A percentile compares a stretch with the other conserved stretches of the same genome.
Evolutionary conservation across 1,284 basidiomycete genomes (phyloP).

Genomic region (Sanghuangporus weigelae): DNA sequence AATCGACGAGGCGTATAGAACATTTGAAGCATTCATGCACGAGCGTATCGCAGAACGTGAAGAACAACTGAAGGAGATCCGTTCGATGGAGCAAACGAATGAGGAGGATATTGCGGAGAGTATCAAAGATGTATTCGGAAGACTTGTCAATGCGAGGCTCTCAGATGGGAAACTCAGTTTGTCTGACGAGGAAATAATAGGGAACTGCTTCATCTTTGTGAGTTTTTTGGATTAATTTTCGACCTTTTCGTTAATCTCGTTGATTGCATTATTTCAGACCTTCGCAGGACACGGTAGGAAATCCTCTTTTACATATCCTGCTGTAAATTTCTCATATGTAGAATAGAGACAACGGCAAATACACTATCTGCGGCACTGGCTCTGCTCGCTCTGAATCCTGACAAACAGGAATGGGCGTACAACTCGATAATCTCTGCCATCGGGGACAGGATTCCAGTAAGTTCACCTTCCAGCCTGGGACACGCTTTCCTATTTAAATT

Average conservation of each 20-base stretch:
- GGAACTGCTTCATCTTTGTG: conserved; percentile 19
- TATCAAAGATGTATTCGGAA: conserved; percentile 17
- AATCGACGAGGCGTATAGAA: conserved; percentile 14
- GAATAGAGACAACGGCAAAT: conserved; percentile 20
- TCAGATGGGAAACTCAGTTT: conserved; percentile 13
- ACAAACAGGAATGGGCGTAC: conserved; percentile 21
- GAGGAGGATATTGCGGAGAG: conserved; percentile 6
- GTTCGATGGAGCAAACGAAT: not conserved
- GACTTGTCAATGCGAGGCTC: conserved; percentile 15
- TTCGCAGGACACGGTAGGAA: conserved; percentile 20
- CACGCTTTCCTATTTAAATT: not conserved
- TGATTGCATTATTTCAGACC: not conserved
- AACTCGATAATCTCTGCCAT: conserved; percentile 12
- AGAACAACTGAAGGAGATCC: conserved; percentile 4
- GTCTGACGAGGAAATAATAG: conserved; percentile 19
- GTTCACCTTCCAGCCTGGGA: not conserved
- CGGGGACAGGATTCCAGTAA: conserved; percentile 13
- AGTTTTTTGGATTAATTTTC: not conserved
- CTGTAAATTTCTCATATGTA: not conserved
- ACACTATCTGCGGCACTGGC: conserved; percentile 18
- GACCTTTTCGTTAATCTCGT: not conserved
- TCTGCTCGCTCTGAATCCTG: conserved; percentile 18
- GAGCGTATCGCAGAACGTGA: conserved; percentile 9
- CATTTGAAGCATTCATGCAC: conserved; percentile 15
- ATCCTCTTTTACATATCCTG: not conserved